Evolutionary conservation across 192 early-diverging fungal genomes (phyloP).

Genomic region (Umbelopsis isabellina): DNA sequence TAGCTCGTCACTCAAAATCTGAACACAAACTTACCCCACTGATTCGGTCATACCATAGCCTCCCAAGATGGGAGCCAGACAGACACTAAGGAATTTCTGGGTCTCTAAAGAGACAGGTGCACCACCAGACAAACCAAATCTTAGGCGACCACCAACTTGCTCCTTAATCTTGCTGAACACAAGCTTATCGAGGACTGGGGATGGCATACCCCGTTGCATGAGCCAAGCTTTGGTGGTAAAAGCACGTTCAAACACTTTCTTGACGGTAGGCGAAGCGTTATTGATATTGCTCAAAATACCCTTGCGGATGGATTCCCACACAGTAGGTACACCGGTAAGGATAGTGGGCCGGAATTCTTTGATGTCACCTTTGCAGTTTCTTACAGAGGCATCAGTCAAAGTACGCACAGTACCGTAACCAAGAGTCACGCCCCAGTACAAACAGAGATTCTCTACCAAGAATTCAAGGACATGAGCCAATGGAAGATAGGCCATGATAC

Average conservation of each 20-base stretch:
- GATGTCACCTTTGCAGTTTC: constrained; percentile 68
- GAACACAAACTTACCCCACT: constrained; percentile 29
- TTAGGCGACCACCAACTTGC: constrained; percentile 84
- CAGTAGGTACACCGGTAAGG: constrained; percentile 65
- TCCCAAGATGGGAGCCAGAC: constrained; percentile 80
- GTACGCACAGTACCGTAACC: constrained; percentile 64
- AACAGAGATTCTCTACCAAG: constrained; percentile 46
- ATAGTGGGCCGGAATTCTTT: constrained; percentile 61
- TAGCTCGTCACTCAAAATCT: constrained; percentile 32
- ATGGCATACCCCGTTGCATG: constrained; percentile 66
- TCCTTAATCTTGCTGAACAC: constrained; percentile 85
- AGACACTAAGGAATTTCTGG: constrained; percentile 79
- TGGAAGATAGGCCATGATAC: constrained; percentile 81
- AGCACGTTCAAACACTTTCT: constrained; percentile 76
- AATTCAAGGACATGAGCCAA: constrained; percentile 77
- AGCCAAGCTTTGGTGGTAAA: constrained; percentile 74
- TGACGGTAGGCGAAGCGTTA: constrained; percentile 52
- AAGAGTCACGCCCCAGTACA: constrained; percentile 47
- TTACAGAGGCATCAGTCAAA: constrained; percentile 57
- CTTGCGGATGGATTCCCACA: constrained; percentile 60
- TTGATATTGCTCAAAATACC: constrained; percentile 42
- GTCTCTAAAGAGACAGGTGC: constrained; percentile 86
- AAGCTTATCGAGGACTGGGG: constrained; percentile 69
- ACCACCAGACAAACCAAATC: constrained; percentile 83
- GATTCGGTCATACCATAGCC: constrained; percentile 79